Evolutionary conservation across 495 filamentous ascomycete species (phyloP).

Genomic region (Letharia columbiana): DNA sequence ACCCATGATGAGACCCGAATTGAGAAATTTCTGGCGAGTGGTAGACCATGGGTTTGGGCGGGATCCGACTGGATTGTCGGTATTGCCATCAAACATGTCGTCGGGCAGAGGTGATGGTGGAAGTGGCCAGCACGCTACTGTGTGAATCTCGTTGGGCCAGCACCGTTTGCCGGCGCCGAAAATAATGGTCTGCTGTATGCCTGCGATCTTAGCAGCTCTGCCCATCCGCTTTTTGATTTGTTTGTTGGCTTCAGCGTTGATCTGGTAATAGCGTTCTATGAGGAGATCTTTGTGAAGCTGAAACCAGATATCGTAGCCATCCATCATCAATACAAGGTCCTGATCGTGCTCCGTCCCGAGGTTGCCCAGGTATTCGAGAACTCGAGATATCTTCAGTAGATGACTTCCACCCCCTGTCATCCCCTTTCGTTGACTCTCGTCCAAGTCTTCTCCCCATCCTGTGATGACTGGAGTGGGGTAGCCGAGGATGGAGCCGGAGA

Average conservation of each 20-base stretch:
- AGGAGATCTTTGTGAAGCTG: conserved; percentile 12
- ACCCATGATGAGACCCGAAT: conserved; percentile 16
- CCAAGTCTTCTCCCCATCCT: conserved; percentile 11
- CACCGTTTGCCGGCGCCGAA: conserved; percentile 16
- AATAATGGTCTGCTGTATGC: conserved; percentile 13
- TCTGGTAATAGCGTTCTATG: conserved; percentile 13
- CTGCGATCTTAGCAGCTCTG: conserved; percentile 4
- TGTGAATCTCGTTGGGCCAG: conserved; percentile 12
- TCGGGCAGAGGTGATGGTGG: conserved; percentile 9
- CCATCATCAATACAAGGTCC: conserved; percentile 16
- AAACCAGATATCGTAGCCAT: conserved; percentile 18
- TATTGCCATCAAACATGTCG: conserved; percentile 12
- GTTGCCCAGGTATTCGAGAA: conserved; percentile 5
- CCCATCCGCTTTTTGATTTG: conserved; percentile 8
- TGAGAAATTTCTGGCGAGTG: conserved; percentile 13
- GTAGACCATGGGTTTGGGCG: conserved; percentile 7
- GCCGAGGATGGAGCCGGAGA: conserved; percentile 11
- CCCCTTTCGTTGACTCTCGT: conserved; percentile 1
- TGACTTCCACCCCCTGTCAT: conserved; percentile 11
- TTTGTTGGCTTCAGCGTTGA: conserved; percentile 15
- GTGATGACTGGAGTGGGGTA: conserved; percentile 14
- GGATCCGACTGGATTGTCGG: conserved; percentile 5
- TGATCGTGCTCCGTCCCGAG: conserved; percentile 9
- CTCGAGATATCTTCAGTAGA: conserved; percentile 12
- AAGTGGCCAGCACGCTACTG: conserved; percentile 15